A percentile compares a stretch with the other conserved stretches of the same genome.
These are phyloP conservation scores for Bacidia gigantensis DNA, from an alignment of 495 filamentous ascomycete species.

Conservation along the genomic window DNA sequence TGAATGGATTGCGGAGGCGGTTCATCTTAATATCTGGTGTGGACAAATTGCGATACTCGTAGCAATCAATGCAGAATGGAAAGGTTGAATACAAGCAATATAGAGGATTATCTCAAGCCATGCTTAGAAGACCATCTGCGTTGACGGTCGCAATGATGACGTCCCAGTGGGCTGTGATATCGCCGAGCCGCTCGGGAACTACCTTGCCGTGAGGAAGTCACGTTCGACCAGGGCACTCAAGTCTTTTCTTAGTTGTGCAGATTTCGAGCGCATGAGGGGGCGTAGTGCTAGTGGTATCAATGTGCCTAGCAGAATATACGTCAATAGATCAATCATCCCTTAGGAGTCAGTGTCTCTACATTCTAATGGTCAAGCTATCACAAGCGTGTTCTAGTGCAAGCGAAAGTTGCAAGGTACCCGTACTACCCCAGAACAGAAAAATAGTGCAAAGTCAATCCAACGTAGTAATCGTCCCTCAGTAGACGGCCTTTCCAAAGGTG, in stretches of 20 bases:
- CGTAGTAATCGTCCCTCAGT: too few relatives aligned
- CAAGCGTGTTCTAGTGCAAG: too few relatives aligned
- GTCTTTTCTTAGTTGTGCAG: too few relatives aligned
- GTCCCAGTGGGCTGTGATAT: not conserved
- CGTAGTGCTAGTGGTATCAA: not conserved
- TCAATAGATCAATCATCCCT: too few relatives aligned
- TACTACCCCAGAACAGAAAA: not conserved
- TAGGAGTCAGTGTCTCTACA: too few relatives aligned
- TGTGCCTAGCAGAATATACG: not conserved
- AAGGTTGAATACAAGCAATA: not conserved
- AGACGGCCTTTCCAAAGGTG: too few relatives aligned
- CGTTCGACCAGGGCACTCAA: not conserved
- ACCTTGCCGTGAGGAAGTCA: not conserved
- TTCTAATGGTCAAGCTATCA: too few relatives aligned
- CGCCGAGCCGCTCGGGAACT: not conserved
- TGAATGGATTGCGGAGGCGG: constrained; percentile 62
- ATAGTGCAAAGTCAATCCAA: too few relatives aligned
- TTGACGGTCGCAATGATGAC: too few relatives aligned
- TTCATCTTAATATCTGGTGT: constrained; percentile 41
- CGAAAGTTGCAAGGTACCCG: not conserved
- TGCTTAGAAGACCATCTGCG: not conserved
- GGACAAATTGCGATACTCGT: not conserved
- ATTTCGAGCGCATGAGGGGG: too few relatives aligned
- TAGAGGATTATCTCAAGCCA: not conserved
- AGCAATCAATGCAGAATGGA: not conserved